Base-by-base conservation (phyloP, 805 yeast genomes). In the Ogataea zsoltii region DNA sequence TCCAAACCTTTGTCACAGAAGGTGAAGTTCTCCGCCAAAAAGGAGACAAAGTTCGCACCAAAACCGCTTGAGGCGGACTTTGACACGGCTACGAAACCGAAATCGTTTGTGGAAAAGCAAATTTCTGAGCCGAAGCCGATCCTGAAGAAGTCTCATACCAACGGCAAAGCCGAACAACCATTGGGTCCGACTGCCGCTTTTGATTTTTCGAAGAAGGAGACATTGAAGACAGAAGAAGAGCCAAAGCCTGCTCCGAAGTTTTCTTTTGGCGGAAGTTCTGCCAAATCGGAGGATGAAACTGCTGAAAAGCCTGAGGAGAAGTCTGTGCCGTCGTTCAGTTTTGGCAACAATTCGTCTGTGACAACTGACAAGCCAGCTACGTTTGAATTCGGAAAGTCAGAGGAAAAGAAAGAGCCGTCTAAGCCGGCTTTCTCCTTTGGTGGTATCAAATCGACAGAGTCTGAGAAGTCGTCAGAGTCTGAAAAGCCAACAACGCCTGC, bases 11-110 rank as follows among this genome's bases (percentile, higher is more conserved):
- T 60, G 4, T 16, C 49, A 3, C 48, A 53, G 12, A 63, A 63
- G 30, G 33, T 63, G 14, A 63, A 55, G 42, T 63, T 63, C 26
- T 42, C 26, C 6, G 18, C 49, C 2, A 52, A 45, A n/a, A 33
- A 55, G 15, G 50, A 42, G 13, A 19, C 49, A 17, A 39, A 38
- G 11, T 54, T 58, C 18, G 45, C 46, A 13, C 43, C 63, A 1
- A 29, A 51, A 6, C 49, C 34, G 19, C 44, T 38, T 38, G 50
- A 40, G 42, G 47, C 39, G 7, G 19, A 42, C 17, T 54, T 54
- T 26, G 57, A 54, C 31, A 54, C 50, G 3, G 53, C 57, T 1
- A 34, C 47, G 2, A 49, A 45, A 36, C 57, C 52, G 1, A 55
- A 49, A 14, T 37, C 40, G 42, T 43, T 49, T 12, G 40, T 42